Evolutionary conservation across 768 basidiomycete species (phyloP).

Genomic region (Omphalotus guepiniiformis): DNA sequence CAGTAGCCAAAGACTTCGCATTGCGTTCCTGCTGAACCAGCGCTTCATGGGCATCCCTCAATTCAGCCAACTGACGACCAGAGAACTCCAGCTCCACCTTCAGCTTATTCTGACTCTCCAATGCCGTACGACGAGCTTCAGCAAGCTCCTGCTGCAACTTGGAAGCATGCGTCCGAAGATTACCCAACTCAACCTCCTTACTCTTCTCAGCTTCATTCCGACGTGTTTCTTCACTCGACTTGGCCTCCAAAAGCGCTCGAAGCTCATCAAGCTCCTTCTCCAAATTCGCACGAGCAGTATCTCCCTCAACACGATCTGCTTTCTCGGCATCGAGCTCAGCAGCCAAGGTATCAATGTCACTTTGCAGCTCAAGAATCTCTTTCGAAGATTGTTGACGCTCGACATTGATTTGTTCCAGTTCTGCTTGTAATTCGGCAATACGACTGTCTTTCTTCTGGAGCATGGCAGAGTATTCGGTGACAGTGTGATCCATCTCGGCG

Average conservation of each 20-base stretch:
- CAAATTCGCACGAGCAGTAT: constrained; percentile 52
- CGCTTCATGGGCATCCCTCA: constrained; percentile 59
- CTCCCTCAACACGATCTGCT: constrained; percentile 43
- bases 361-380: constrained; percentile 66
- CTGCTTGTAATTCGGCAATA: constrained; percentile 46
- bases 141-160: constrained; percentile 65
- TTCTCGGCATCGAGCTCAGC: constrained; percentile 59
- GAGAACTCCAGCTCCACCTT: constrained; percentile 71
- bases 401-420: constrained; percentile 48
- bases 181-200: constrained; percentile 77
- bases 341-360: constrained; percentile 60
- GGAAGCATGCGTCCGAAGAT: constrained; percentile 60
- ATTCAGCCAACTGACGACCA: constrained; percentile 51
- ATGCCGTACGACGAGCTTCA: constrained; percentile 54
- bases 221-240: constrained; percentile 80
- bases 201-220: constrained; percentile 82
- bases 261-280: constrained; percentile 85
- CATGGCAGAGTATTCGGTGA: constrained; percentile 70
- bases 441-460: constrained; percentile 77
- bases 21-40: constrained; percentile 58
- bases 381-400: constrained; percentile 53
- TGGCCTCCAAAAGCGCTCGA: constrained; percentile 77
- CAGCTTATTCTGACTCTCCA: constrained; percentile 68
- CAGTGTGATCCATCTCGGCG: constrained; percentile 69
- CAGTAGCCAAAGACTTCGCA: constrained; percentile 46